Conservation (phyloP, 441 rosid species). For the Brassica hybrid region DNA sequence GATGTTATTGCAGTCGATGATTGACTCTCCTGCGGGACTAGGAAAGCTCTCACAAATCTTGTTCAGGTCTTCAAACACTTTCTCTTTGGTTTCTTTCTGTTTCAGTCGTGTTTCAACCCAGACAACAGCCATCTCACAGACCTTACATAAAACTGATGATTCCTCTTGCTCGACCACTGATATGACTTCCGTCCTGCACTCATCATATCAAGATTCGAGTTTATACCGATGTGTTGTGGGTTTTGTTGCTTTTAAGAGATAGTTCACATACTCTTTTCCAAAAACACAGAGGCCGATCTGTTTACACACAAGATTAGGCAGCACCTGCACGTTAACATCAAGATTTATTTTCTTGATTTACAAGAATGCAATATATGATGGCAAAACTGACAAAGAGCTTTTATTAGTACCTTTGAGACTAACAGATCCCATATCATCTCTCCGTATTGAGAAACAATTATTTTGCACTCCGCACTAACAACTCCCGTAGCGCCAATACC, state of each 20-base stretch:
- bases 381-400: background rate
- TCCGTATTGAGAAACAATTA: conserved; percentile 73
- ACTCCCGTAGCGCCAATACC: conserved; percentile 83
- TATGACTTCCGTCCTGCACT: conserved; percentile 46
- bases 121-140: conserved; percentile 73
- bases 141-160: conserved; percentile 51
- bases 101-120: conserved; percentile 75
- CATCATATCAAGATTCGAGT: background rate
- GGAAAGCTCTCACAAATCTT: conserved; percentile 77
- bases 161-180: conserved; percentile 50
- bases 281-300: conserved; percentile 63
- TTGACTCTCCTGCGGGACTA: conserved; percentile 70
- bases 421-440: conserved; percentile 77
- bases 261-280: conserved; percentile 27
- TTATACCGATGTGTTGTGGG: background rate
- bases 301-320: conserved; percentile 61
- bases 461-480: conserved; percentile 69
- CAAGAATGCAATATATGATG: background rate
- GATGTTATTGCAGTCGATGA: conserved; percentile 55
- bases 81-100: conserved; percentile 60
- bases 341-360: background rate
- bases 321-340: conserved; percentile 46
- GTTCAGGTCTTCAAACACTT: conserved; percentile 56
- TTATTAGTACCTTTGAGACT: conserved; percentile 54
- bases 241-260: background rate